Evolutionary conservation across 2,329 filamentous ascomycete genomes (phyloP).

Genomic region (Calonectria naviculata): DNA sequence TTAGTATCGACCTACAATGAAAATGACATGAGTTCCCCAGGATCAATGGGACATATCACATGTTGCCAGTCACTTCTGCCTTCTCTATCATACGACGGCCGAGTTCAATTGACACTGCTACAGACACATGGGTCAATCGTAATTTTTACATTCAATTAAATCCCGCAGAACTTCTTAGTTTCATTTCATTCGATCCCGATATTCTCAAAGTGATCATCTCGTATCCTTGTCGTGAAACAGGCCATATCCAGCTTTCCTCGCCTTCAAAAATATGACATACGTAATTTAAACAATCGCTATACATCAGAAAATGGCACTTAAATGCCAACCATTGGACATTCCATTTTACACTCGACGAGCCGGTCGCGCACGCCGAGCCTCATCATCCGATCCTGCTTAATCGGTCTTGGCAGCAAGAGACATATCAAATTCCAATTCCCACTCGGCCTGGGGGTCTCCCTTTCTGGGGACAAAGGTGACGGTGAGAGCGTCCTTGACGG

Average conservation of each 20-base stretch:
- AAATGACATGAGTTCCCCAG: no score
- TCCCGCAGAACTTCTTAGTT: no score
- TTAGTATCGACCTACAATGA: no score
- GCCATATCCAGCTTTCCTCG: background rate
- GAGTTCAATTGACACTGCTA: background rate
- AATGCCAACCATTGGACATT: background rate
- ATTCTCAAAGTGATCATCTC: background rate
- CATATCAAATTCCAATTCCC: constrained; percentile 33
- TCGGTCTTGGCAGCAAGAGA: constrained; percentile 8
- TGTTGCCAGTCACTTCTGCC: no score
- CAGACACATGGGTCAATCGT: background rate
- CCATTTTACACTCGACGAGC: constrained; percentile 1
- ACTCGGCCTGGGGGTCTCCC: constrained; percentile 30
- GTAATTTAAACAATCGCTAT: background rate
- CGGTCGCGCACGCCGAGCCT: background rate
- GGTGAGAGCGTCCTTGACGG: constrained; percentile 36
- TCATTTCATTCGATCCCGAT: background rate
- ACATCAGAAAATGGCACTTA: background rate
- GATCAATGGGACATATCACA: no score
- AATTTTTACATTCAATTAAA: background rate
- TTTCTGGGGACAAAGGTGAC: constrained; percentile 35
- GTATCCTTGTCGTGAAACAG: background rate
- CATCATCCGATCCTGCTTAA: background rate
- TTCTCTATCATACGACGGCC: no score
- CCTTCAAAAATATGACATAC: background rate